Conservation (phyloP, 2,329 filamentous ascomycete species). For the Phaeosphaeria sp. region DNA sequence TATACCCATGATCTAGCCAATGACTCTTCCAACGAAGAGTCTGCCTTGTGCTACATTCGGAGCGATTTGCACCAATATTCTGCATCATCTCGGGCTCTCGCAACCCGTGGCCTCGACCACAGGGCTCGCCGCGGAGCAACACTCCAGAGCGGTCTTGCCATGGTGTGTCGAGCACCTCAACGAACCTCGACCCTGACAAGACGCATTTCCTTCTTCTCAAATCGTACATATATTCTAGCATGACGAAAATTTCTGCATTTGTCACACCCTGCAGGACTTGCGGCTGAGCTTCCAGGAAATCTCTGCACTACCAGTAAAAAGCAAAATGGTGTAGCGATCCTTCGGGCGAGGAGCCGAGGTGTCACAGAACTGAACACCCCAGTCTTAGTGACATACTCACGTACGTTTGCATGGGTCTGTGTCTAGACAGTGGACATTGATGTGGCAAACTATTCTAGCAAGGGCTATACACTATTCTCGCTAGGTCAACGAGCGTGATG, state of each 20-base stretch:
- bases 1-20: neutral
- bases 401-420: neutral
- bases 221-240: neutral
- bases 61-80: neutral
- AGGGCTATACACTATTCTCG: neutral
- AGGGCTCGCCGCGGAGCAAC: neutral
- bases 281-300: conserved; percentile 19
- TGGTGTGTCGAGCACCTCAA: neutral
- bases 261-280: conserved; percentile 16
- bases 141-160: neutral
- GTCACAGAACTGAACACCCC: neutral
- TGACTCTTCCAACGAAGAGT: neutral
- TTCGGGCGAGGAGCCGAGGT: conserved; percentile 1
- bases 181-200: neutral
- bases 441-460: neutral
- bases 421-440: neutral
- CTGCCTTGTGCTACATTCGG: neutral
- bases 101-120: neutral
- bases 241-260: conserved; percentile 5
- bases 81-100: neutral
- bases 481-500: neutral
- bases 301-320: conserved; percentile 19
- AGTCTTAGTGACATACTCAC: neutral
- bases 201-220: neutral
- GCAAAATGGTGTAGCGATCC: conserved; percentile 14